Percentiles rank a stretch among this genome's conserved stretches.
phyloP scores from a whole-genome alignment of 2,329 filamentous ascomycete species.

The Talaromyces albobiverticillius region DNA sequence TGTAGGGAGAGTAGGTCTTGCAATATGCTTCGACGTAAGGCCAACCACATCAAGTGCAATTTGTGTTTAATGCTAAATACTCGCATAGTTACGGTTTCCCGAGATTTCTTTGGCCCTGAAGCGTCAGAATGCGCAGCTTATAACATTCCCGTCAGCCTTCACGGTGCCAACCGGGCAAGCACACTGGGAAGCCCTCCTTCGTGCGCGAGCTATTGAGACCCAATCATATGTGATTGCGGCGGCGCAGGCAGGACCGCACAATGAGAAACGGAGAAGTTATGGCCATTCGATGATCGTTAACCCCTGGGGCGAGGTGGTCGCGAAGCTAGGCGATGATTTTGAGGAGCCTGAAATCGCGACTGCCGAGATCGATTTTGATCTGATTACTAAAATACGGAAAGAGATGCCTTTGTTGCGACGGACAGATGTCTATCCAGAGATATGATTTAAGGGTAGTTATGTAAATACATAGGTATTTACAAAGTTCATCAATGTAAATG shows the following conservation, averaged over 20 bases:
- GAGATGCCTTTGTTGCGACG: constrained; percentile 59
- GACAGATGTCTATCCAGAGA: constrained; percentile 49
- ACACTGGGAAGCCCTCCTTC: constrained; percentile 79
- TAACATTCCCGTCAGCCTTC: constrained; percentile 88
- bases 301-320: constrained; percentile 77
- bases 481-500: not conserved
- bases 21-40: constrained; percentile 81
- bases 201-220: constrained; percentile 81
- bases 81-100: constrained; percentile 66
- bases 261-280: constrained; percentile 75
- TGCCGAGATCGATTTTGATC: constrained; percentile 55
- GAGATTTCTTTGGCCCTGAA: constrained; percentile 69
- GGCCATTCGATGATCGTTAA: constrained; percentile 82
- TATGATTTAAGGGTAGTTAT: constrained; percentile 26
- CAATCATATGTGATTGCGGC: constrained; percentile 85
- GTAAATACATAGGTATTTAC: not conserved
- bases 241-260: constrained; percentile 74
- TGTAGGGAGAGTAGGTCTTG: constrained; percentile 71
- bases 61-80: not conserved
- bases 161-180: constrained; percentile 79
- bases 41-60: not conserved
- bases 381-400: constrained; percentile 51
- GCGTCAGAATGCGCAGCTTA: constrained; percentile 66
- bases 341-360: constrained; percentile 46
- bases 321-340: constrained; percentile 55